Evolutionary conservation across 441 rosid species (phyloP).

Genomic region (California macrophylla): DNA sequence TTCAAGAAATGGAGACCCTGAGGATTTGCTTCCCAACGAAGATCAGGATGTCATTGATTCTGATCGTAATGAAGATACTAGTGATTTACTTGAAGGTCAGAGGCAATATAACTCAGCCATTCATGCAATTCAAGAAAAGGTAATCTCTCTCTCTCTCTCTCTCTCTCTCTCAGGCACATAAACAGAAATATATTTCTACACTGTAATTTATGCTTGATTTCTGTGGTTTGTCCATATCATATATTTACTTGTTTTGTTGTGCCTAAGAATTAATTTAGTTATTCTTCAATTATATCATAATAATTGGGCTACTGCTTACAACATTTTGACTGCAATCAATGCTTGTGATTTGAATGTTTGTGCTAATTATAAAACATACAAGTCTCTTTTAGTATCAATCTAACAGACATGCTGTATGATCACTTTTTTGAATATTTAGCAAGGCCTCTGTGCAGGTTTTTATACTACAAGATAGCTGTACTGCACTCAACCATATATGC

Average conservation of each 20-base stretch:
- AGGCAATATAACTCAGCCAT: constrained; percentile 93
- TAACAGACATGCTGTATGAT: neutral
- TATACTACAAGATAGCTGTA: neutral
- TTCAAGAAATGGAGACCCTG: constrained; percentile 56
- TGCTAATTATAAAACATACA: neutral
- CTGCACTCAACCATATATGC: neutral
- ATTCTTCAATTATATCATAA: neutral
- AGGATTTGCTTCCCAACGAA: constrained; percentile 53
- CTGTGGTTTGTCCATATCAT: neutral
- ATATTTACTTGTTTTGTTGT: neutral
- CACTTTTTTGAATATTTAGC: neutral
- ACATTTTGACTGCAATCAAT: neutral
- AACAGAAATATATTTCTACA: no score
- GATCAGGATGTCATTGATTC: constrained; percentile 56
- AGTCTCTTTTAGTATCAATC: neutral
- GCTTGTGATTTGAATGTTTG: neutral
- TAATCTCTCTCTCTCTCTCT: constrained; percentile 23
- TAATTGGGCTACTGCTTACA: neutral
- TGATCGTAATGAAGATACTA: constrained; percentile 65
- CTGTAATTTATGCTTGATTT: neutral
- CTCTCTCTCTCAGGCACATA: constrained; percentile 6
- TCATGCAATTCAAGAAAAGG: constrained; percentile 93
- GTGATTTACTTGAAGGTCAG: constrained; percentile 92
- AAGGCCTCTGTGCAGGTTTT: neutral
- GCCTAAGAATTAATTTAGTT: neutral